Percentiles rank a stretch among this genome's conserved stretches.
phyloP scores from a whole-genome alignment of 768 basidiomycete genomes.

The Pleurotus ostreatus region DNA sequence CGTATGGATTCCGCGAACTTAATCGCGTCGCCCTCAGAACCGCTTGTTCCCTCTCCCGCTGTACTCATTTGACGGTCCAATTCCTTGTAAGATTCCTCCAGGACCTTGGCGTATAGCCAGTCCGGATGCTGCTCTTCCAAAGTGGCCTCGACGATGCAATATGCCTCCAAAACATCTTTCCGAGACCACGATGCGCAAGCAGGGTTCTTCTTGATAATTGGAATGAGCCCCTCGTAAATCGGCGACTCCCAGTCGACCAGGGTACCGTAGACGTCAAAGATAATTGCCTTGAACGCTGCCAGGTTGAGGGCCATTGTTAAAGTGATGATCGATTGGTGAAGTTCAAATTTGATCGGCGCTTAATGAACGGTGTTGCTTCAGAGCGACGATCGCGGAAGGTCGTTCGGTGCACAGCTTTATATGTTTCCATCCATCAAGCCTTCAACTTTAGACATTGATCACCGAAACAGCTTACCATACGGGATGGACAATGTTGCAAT shows the following conservation, averaged over 20 bases:
- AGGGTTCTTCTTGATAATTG: conserved; percentile 41
- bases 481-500: too few species aligned
- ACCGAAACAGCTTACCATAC: too few species aligned
- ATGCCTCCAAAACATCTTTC: conserved; percentile 49
- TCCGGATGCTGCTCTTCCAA: conserved; percentile 55
- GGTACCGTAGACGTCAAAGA: conserved; percentile 79
- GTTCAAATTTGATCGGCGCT: too few species aligned
- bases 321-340: too few species aligned
- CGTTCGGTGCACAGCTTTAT: conserved; percentile 12
- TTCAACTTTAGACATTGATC: too few species aligned
- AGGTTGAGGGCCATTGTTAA: conserved; percentile 19
- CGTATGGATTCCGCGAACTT: conserved; percentile 58
- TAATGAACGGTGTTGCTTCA: conserved; percentile 26
- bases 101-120: conserved; percentile 58
- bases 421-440: too few species aligned
- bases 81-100: conserved; percentile 43
- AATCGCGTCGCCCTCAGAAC: conserved; percentile 17
- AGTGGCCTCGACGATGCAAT: conserved; percentile 47
- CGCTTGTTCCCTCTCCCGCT: conserved; percentile 19
- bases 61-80: conserved; percentile 32
- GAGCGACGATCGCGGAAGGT: conserved; percentile 35
- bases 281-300: conserved; percentile 46
- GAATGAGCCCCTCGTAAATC: conserved; percentile 50
- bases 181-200: conserved; percentile 41
- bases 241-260: conserved; percentile 76